Base-by-base conservation (phyloP, 192 early-diverging fungal species). In the Pilobolus umbonatus region DNA sequence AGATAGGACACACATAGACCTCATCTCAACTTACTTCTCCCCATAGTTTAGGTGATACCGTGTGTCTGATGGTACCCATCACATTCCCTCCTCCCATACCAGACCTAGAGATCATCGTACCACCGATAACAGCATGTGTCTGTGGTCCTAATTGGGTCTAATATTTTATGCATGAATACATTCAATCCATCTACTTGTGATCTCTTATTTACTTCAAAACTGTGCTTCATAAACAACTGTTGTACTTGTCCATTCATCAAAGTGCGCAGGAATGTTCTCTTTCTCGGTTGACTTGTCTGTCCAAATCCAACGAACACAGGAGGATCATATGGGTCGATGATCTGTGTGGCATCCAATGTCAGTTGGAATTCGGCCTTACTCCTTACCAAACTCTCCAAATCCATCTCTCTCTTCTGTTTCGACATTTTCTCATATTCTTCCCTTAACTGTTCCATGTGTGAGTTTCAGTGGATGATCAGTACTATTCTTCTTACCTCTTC, bases 81-180 rank as follows among this genome's bases (percentile, higher is more conserved):
- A 95, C 73, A 50, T 84, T 93, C 38, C 90, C 91, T 2, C 80
- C 81, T 36, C 90, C 88, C 61, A 87, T 68, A 24, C 85, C 83
- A 38, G 83, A 83, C 44, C 83, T 65, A 24, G 88, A 60, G 10
- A 84, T 68, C 77, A 85, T 85, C 15, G 80, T 75, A 22, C 84
- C 87, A 34, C 76, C 70, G 19, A 90, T 47, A 3, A 72, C 62
- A 12, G 72, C 67, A 21, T 76, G 65, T 2, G 84, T 78, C 46
- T 72, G 61, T 15, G 75, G 64, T 21, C 74, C 67, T 30, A 90
- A 59, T 55, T 77, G 77, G 2, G 80, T 80, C 77, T 83, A 29
- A 15, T 31, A 1, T 29, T 24, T 50, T 19, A 44, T 17, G 43
- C n/a, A 14, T 29, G n/a, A 17, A n/a, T 32, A 31, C 19, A 17